These are phyloP conservation scores for Sporobolomyces phaffii DNA, from an alignment of 768 basidiomycete species.

Conservation along the genomic window DNA sequence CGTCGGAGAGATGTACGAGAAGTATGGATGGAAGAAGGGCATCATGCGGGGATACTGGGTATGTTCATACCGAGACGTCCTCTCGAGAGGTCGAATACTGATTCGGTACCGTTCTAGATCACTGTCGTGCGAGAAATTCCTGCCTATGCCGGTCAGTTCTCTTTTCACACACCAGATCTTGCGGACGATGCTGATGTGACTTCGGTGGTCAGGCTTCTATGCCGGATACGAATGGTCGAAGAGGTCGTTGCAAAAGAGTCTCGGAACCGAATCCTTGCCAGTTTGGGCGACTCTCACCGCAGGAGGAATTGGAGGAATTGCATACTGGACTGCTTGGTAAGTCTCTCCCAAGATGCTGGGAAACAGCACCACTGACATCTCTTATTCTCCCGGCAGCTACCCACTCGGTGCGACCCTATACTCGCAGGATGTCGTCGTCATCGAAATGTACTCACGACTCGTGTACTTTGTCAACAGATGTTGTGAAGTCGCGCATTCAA, in stretches of 20 bases:
- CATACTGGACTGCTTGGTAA: constrained; percentile 91
- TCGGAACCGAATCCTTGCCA: constrained; percentile 54
- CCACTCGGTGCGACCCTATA: constrained; percentile 18
- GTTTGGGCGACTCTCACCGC: constrained; percentile 79
- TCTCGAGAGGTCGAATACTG: too few species aligned
- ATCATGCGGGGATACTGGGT: constrained; percentile 99
- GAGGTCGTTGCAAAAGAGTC: constrained; percentile 58
- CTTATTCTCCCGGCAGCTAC: constrained; percentile 12
- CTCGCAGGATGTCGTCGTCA: neutral
- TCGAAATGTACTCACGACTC: too few species aligned
- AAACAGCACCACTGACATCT: constrained; percentile 64
- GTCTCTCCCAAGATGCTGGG: constrained; percentile 58
- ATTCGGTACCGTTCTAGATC: constrained; percentile 52
- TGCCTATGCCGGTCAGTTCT: constrained; percentile 77
- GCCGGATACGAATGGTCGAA: constrained; percentile 84
- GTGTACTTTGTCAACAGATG: too few species aligned
- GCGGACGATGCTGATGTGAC: neutral
- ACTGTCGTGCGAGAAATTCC: constrained; percentile 91
- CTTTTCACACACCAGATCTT: neutral
- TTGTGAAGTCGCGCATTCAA: constrained; percentile 41
- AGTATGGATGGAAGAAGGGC: constrained; percentile 79
- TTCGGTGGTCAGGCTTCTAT: constrained; percentile 31
- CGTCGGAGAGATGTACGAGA: constrained; percentile 71
- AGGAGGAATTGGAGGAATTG: constrained; percentile 56
- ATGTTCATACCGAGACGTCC: too few species aligned